A percentile compares a stretch with the other conserved stretches of the same genome.
Evolutionary conservation across 2,329 filamentous ascomycete genomes (phyloP).

Genomic region (Macrophomina tecta): DNA sequence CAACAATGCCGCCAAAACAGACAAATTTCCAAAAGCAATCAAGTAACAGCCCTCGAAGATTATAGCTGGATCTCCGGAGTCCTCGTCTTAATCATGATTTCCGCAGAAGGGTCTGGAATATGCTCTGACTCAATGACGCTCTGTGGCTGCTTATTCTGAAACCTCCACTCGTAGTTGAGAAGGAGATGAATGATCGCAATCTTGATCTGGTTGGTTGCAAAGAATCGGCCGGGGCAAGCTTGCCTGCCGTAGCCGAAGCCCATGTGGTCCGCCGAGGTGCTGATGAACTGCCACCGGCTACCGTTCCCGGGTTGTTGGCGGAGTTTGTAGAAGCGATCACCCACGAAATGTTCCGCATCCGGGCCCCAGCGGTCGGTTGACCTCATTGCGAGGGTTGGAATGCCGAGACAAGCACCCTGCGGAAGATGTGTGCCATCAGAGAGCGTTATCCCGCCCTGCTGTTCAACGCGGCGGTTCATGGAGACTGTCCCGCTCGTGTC

Average conservation of each 20-base stretch:
- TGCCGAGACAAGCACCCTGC: neutral
- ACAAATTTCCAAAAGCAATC: too few species aligned
- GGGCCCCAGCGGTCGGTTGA: conserved; percentile 22
- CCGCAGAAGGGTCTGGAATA: conserved; percentile 7
- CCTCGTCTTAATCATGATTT: conserved; percentile 6
- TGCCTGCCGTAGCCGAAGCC: conserved; percentile 21
- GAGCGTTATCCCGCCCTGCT: neutral
- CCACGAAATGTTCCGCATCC: conserved; percentile 19
- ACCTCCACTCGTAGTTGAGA: conserved; percentile 29
- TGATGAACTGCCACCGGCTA: conserved; percentile 9
- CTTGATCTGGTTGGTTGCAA: conserved; percentile 31
- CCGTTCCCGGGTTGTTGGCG: conserved; percentile 3
- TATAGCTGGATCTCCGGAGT: conserved; percentile 3
- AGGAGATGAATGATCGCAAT: conserved; percentile 28
- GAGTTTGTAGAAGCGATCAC: conserved; percentile 6
- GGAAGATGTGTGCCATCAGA: conserved; percentile 3
- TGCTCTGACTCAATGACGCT: conserved; percentile 29
- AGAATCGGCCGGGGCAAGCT: conserved; percentile 31
- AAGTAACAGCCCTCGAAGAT: neutral
- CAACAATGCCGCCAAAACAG: too few species aligned
- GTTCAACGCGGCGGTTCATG: conserved; percentile 8
- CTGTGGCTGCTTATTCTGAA: neutral
- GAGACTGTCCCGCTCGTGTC: neutral
- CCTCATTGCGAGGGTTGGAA: conserved; percentile 4
- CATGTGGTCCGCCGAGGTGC: conserved; percentile 15